Percentiles rank a stretch among this genome's conserved stretches.
phyloP scores from a whole-genome alignment of 257 asterid species.

The Fraxinus americana region DNA sequence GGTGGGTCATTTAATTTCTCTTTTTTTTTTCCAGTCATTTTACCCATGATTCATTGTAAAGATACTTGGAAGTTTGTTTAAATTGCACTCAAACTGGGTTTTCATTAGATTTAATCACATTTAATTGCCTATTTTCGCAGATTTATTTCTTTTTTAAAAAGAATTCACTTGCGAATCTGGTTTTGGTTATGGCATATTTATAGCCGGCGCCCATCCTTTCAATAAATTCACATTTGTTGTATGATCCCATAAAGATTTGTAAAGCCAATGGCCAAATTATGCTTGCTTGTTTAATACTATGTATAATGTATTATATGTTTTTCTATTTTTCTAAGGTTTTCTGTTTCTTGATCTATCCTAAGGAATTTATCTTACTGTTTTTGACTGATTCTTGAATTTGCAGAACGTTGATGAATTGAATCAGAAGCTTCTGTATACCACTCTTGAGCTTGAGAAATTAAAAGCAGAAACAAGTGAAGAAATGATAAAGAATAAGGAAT shows the following conservation, averaged over 20 bases:
- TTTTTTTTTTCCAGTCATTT: too few relatives aligned
- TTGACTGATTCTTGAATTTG: not conserved
- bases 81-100: not conserved
- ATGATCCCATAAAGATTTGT: not conserved
- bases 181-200: not conserved
- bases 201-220: not conserved
- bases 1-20: slow-evolving; percentile 39
- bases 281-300: too few relatives aligned
- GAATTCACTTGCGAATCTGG: not conserved
- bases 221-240: not conserved
- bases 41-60: not conserved
- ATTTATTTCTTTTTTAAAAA: too few relatives aligned
- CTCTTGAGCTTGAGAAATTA: slow-evolving; percentile 51
- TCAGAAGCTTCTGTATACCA: slow-evolving; percentile 47
- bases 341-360: not conserved
- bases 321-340: not conserved
- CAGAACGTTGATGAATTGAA: slow-evolving; percentile 48
- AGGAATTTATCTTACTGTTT: not conserved
- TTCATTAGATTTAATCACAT: not conserved
- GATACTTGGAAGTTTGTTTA: not conserved
- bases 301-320: too few relatives aligned
- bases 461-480: slow-evolving; percentile 47
- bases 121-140: not conserved
- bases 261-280: too few relatives aligned
- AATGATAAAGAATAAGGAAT: slow-evolving; percentile 43